These are phyloP conservation scores for Heliamphora exappendiculata DNA, from an alignment of 148 eudicot species.

Conservation along the genomic window DNA sequence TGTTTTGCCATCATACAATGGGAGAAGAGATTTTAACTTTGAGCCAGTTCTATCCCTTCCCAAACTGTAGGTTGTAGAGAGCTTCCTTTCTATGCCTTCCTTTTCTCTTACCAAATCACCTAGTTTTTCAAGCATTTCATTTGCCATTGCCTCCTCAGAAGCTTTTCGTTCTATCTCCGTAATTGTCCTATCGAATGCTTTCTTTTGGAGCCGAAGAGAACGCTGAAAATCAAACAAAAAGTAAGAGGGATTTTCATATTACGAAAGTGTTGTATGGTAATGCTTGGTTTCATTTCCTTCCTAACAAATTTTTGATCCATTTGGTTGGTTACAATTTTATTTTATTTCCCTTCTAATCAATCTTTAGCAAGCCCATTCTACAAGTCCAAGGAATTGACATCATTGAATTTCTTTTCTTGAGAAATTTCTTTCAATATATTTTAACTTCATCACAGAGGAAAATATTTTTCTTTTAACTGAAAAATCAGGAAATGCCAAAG, in stretches of 20 bases:
- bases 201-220: constrained; percentile 67
- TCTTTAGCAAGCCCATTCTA: too few relatives aligned
- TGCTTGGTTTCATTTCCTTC: neutral
- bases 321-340: neutral
- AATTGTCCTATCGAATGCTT: constrained; percentile 61
- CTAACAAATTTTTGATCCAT: neutral
- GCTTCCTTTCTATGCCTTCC: constrained; percentile 63
- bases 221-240: constrained; percentile 39
- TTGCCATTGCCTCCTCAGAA: constrained; percentile 39
- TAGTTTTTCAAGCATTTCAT: constrained; percentile 47
- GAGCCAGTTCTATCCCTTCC: constrained; percentile 48
- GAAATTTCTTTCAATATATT: neutral
- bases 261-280: neutral
- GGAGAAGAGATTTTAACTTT: constrained; percentile 48
- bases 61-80: constrained; percentile 81
- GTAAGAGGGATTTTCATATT: neutral
- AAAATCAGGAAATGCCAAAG: neutral
- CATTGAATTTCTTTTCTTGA: neutral
- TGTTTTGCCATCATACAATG: constrained; percentile 42
- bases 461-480: neutral
- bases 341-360: neutral
- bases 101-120: constrained; percentile 53
- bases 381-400: neutral
- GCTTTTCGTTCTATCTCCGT: constrained; percentile 65
- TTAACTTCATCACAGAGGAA: neutral